Percentiles rank a stretch among this genome's conserved stretches.
phyloP scores from a whole-genome alignment of 164 flowering plant genomes.

The Magnolia changhungtana region DNA sequence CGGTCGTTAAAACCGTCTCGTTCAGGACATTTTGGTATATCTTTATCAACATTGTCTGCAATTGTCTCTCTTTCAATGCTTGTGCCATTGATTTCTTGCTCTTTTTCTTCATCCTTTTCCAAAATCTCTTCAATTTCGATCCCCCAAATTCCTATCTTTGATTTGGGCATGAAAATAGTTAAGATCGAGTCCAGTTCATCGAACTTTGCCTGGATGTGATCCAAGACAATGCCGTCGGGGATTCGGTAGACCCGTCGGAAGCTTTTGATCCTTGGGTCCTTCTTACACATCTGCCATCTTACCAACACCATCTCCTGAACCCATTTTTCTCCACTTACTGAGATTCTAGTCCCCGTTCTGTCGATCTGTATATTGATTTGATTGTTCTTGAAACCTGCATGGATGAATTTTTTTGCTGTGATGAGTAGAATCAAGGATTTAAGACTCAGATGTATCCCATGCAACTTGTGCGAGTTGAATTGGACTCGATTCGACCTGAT shows the following conservation, averaged over 20 bases:
- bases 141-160: conserved; percentile 43
- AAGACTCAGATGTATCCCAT: no score
- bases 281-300: conserved; percentile 38
- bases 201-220: conserved; percentile 50
- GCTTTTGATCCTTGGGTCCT: conserved; percentile 34
- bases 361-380: conserved; percentile 49
- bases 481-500: no score
- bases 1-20: not conserved
- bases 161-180: conserved; percentile 55
- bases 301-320: conserved; percentile 48
- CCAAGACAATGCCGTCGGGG: conserved; percentile 56
- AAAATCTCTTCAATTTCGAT: conserved; percentile 42
- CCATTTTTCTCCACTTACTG: conserved; percentile 45
- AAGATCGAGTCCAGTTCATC: conserved; percentile 42
- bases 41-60: conserved; percentile 6
- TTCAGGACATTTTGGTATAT: conserved; percentile 1
- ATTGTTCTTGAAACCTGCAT: conserved; percentile 48
- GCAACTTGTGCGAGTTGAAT: no score
- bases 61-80: not conserved
- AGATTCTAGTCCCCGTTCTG: conserved; percentile 47
- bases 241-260: conserved; percentile 55
- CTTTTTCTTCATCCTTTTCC: conserved; percentile 14
- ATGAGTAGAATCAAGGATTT: no score
- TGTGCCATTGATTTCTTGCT: not conserved
- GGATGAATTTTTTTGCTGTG: not conserved